Conservation (phyloP, 352 stramenopile species). For the Thalassiosira allenii region DNA sequence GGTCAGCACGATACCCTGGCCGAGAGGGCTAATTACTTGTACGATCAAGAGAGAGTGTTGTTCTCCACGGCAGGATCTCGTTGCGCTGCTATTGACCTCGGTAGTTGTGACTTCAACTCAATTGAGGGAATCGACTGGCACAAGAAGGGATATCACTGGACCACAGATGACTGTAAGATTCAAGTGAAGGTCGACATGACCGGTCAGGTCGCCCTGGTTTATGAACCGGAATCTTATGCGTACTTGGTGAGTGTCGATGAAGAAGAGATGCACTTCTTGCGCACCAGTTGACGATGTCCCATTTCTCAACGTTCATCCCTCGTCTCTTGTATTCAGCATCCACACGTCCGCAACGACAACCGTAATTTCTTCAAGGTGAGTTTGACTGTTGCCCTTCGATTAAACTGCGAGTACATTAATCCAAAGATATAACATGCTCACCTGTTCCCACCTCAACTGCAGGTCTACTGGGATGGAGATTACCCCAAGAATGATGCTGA, state of each 20-base stretch:
- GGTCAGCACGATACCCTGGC: slow-evolving; percentile 36
- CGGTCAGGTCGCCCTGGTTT: slow-evolving; percentile 67
- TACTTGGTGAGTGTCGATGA: too few species aligned
- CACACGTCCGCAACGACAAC: slow-evolving; percentile 56
- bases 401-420: too few species aligned
- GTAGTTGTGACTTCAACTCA: slow-evolving; percentile 60
- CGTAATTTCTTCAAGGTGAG: slow-evolving; percentile 70
- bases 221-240: slow-evolving; percentile 57
- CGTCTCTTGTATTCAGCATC: too few species aligned
- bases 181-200: slow-evolving; percentile 66
- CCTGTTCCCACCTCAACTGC: too few species aligned
- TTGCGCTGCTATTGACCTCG: slow-evolving; percentile 44
- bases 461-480: slow-evolving; percentile 61
- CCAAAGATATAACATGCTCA: too few species aligned
- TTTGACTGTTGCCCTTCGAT: too few species aligned
- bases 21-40: slow-evolving; percentile 54
- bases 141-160: slow-evolving; percentile 48
- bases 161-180: slow-evolving; percentile 56
- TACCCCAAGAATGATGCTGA: slow-evolving; percentile 60
- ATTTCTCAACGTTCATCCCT: too few species aligned
- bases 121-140: slow-evolving; percentile 51
- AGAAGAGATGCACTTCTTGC: too few species aligned
- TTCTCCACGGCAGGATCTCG: slow-evolving; percentile 46
- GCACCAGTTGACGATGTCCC: too few species aligned
- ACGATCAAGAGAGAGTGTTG: slow-evolving; percentile 60